Evolutionary conservation across 2,329 filamentous ascomycete genomes (phyloP).

Genomic region (Myriosclerotinia duriaeana): DNA sequence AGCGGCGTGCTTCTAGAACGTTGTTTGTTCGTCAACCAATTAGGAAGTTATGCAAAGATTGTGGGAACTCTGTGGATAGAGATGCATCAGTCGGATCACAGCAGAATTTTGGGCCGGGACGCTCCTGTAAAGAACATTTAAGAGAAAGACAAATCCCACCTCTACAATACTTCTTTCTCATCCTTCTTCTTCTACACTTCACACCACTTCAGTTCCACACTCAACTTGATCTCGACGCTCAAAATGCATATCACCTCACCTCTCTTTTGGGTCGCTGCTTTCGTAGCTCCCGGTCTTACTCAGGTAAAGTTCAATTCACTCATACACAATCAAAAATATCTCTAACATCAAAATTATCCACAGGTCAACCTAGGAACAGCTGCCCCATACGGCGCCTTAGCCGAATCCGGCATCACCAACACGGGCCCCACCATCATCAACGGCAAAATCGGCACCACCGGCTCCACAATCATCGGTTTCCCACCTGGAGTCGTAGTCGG

Average conservation of each 20-base stretch:
- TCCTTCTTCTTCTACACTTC: background rate
- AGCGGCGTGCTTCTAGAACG: background rate
- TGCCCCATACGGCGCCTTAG: constrained; percentile 25
- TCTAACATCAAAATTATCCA: background rate
- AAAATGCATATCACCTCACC: constrained; percentile 7
- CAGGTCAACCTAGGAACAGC: constrained; percentile 31
- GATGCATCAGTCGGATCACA: background rate
- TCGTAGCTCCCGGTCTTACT: constrained; percentile 7
- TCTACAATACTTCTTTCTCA: background rate
- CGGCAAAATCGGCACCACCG: constrained; percentile 28
- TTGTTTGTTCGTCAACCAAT: background rate
- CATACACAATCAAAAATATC: background rate
- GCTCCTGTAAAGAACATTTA: background rate
- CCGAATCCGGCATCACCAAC: constrained; percentile 24
- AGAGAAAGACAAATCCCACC: background rate
- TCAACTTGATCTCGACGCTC: background rate
- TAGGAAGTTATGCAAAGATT: background rate
- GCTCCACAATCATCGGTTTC: constrained; percentile 30
- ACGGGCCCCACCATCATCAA: constrained; percentile 27
- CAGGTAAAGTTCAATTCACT: background rate
- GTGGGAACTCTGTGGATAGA: background rate
- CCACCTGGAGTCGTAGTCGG: constrained; percentile 26
- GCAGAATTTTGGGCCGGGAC: background rate
- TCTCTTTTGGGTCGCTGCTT: constrained; percentile 7
- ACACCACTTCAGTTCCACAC: background rate